Evolutionary conservation across 2,329 filamentous ascomycete genomes (phyloP), one percentile per base, ranked within the genome.

Genomic region (Penicillium polonicum): DNA sequence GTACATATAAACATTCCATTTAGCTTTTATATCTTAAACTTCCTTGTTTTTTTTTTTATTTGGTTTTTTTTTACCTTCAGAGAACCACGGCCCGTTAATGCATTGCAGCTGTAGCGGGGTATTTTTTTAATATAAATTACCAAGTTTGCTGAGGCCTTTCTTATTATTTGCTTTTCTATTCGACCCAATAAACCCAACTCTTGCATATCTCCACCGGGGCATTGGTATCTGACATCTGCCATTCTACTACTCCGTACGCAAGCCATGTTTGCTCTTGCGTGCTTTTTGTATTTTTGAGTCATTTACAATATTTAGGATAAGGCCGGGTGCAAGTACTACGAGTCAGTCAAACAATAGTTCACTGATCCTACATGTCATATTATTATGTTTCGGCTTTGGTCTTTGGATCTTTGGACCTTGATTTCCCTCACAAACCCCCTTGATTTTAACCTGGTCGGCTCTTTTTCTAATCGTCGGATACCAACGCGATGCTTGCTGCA

Each of bases 81-180:
- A 43, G 15, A 44, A 25, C 7, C 21, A 54, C 51, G 33, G 33
- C 42, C 51, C 41, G 51, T 19, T 13, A 23, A 9, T 54, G 43
- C 51, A 54, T 54, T 54, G 51, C 43, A 48, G 51, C 15, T 48
- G 17, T 44, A 38, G 41, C 23, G 27, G 12, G 13, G 39, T 48
- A 57, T 50, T 39, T 31, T 31, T 31, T 31, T 31, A 31, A 31
- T 31, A 4, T 13, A 31, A 31, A 31, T 13, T 3, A 15, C 17
- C 43, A 31, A 13, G 13, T 12, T 45, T 15, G 13, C n/a, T 8
- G 29, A 29, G 17, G 5, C 3, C 33, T 7, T 44, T 44, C 3
- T n/a, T 3, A 6, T 45, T 25, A 25, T 23, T 42, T 42, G 41
- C 41, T 42, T 42, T 42, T 41, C 19, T 23, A 35, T 17, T 35